Evolutionary conservation across 2,329 filamentous ascomycete species (phyloP).

Genomic region (Colletotrichum paranaense): DNA sequence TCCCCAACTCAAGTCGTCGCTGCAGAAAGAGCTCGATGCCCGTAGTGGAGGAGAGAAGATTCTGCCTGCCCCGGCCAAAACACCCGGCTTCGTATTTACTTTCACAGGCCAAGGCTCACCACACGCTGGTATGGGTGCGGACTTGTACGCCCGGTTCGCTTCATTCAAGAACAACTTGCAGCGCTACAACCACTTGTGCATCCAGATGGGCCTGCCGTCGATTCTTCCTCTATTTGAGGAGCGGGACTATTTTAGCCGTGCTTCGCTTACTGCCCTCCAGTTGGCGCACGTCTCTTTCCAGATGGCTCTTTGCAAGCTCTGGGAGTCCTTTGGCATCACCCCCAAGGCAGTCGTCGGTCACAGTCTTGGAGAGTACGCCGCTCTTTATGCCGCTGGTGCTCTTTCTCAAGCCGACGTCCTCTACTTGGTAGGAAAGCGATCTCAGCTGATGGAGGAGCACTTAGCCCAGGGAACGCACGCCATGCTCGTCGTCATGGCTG

Average conservation of each 20-base stretch:
- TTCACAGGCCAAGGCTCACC: conserved; percentile 69
- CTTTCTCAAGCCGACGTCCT: conserved; percentile 77
- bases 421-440: conserved; percentile 75
- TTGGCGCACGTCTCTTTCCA: conserved; percentile 64
- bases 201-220: conserved; percentile 64
- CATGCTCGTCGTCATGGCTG: conserved; percentile 61
- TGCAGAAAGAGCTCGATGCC: conserved; percentile 53
- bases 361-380: conserved; percentile 80
- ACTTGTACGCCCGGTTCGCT: conserved; percentile 57
- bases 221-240: conserved; percentile 63
- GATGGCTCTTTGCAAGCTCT: conserved; percentile 67
- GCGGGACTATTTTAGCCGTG: conserved; percentile 51
- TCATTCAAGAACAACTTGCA: conserved; percentile 64
- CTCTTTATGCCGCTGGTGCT: conserved; percentile 76
- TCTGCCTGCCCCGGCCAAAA: conserved; percentile 51
- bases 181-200: conserved; percentile 65
- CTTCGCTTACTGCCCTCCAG: conserved; percentile 63
- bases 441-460: conserved; percentile 70
- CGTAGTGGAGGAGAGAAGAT: conserved; percentile 51
- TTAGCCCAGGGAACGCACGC: conserved; percentile 75
- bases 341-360: conserved; percentile 68
- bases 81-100: conserved; percentile 61
- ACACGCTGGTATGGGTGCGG: conserved; percentile 60
- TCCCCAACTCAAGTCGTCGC: conserved; percentile 40
- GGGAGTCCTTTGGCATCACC: conserved; percentile 64